Conservation (phyloP, 2,329 filamentous ascomycete genomes). For the Ceratocystis papillata region DNA sequence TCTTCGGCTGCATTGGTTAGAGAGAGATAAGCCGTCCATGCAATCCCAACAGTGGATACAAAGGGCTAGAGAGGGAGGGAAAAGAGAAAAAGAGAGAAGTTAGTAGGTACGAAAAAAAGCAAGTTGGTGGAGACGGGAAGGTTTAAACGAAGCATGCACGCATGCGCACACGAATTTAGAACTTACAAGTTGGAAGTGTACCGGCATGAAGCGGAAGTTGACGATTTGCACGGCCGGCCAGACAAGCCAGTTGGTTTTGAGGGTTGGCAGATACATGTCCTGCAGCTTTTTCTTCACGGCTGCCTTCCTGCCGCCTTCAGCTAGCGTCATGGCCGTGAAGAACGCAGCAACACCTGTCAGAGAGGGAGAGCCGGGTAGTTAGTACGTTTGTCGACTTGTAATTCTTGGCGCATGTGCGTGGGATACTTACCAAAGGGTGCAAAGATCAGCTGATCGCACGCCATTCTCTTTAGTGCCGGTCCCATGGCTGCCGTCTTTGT, state of each 20-base stretch:
- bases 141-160: too few species aligned
- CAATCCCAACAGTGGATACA: slow-evolving; percentile 88
- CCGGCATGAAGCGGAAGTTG: slow-evolving; percentile 90
- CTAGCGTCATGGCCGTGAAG: slow-evolving; percentile 92
- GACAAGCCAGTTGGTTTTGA: slow-evolving; percentile 90
- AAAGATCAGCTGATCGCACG: slow-evolving; percentile 86
- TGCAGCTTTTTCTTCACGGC: slow-evolving; percentile 75
- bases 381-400: slow-evolving; percentile 29
- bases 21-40: slow-evolving; percentile 94
- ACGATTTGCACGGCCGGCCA: slow-evolving; percentile 95
- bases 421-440: slow-evolving; percentile 54
- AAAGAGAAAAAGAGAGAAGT: slow-evolving; percentile 12
- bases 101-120: not conserved
- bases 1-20: slow-evolving; percentile 81
- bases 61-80: slow-evolving; percentile 55
- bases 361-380: not conserved
- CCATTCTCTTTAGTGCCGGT: slow-evolving; percentile 80
- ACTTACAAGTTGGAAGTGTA: slow-evolving; percentile 92
- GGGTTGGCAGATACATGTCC: slow-evolving; percentile 84
- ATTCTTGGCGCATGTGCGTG: too few species aligned
- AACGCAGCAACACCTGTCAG: slow-evolving; percentile 54
- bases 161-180: not conserved
- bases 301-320: slow-evolving; percentile 77
- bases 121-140: too few species aligned
- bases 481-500: slow-evolving; percentile 62